phyloP scores from a whole-genome alignment of 108 stramenopile genomes.

The Pseudonitzschia pungens region DNA sequence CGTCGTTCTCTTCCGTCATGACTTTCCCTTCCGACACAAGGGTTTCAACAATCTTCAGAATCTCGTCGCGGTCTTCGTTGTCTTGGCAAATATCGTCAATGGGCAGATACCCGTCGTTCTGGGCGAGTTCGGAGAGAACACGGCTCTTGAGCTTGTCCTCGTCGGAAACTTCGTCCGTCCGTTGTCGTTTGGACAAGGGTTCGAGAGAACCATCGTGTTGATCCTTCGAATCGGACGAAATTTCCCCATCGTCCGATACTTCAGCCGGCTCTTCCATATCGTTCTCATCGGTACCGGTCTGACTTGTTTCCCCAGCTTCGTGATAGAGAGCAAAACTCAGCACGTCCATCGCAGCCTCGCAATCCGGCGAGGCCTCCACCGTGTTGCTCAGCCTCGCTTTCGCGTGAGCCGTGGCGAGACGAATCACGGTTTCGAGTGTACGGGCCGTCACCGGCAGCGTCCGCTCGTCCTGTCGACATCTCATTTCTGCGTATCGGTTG shows the following conservation, averaged over 20 bases:
- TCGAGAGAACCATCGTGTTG: slow-evolving; percentile 4
- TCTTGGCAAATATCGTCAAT: slow-evolving; percentile 51
- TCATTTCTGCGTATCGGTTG: slow-evolving; percentile 94
- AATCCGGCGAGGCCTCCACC: slow-evolving; percentile 78
- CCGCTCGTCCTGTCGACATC: slow-evolving; percentile 87
- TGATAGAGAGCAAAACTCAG: slow-evolving; percentile 89
- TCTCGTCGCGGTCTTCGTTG: slow-evolving; percentile 50
- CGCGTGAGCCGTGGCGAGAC: slow-evolving; percentile 96
- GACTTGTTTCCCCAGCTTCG: slow-evolving; percentile 50
- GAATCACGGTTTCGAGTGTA: slow-evolving; percentile 97
- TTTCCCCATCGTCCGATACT: slow-evolving; percentile 41
- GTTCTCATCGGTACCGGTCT: slow-evolving; percentile 13
- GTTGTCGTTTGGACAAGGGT: slow-evolving; percentile 27
- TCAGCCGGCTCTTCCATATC: slow-evolving; percentile 7
- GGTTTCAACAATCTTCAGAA: slow-evolving; percentile 40
- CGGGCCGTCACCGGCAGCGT: slow-evolving; percentile 95
- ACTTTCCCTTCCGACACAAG: slow-evolving; percentile 56
- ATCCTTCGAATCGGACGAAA: slow-evolving; percentile 34
- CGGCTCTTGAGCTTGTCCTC: slow-evolving; percentile 42
- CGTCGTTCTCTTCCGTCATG: slow-evolving; percentile 48
- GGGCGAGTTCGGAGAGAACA: slow-evolving; percentile 43
- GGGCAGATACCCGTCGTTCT: slow-evolving; percentile 45
- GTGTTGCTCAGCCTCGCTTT: slow-evolving; percentile 79
- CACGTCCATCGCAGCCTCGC: slow-evolving; percentile 81
- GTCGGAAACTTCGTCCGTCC: slow-evolving; percentile 25